phyloP scores from a whole-genome alignment of 179 eudicot species.

The Actinidia chinensis region DNA sequence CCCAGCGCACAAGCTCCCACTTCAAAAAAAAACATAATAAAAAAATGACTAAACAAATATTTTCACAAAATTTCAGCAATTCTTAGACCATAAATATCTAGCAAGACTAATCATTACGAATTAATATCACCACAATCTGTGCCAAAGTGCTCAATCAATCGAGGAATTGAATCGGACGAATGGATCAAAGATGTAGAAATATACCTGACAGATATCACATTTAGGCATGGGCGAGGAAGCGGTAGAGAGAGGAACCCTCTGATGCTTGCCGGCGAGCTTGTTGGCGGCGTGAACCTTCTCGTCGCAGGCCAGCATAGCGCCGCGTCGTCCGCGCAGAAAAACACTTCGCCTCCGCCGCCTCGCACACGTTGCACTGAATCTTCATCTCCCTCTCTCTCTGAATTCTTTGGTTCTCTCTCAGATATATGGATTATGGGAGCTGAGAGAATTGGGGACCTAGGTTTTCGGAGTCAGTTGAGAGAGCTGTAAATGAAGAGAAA shows the following conservation, averaged over 20 bases:
- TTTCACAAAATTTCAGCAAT: no score
- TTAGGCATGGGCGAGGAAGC: constrained; percentile 60
- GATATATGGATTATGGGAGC: background rate
- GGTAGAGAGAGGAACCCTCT: constrained; percentile 64
- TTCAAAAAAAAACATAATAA: no score
- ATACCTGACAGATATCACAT: constrained; percentile 82
- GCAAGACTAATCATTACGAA: no score
- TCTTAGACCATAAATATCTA: no score
- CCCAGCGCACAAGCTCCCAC: no score
- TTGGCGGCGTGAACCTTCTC: constrained; percentile 92
- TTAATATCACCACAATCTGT: no score
- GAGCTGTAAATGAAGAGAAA: background rate
- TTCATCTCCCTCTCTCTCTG: constrained; percentile 47
- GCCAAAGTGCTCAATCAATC: background rate
- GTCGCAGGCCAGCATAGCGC: constrained; percentile 81
- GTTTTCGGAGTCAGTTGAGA: background rate
- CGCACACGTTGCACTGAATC: constrained; percentile 96
- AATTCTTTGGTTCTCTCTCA: background rate
- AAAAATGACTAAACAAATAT: no score
- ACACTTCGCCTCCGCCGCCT: constrained; percentile 71
- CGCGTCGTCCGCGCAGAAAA: constrained; percentile 96
- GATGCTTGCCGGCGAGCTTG: constrained; percentile 92
- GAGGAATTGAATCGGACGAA: background rate
- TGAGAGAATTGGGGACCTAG: background rate
- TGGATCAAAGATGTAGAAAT: background rate